Evolutionary conservation across 345 rosid genomes (phyloP).

Genomic region (Acer saccharum): DNA sequence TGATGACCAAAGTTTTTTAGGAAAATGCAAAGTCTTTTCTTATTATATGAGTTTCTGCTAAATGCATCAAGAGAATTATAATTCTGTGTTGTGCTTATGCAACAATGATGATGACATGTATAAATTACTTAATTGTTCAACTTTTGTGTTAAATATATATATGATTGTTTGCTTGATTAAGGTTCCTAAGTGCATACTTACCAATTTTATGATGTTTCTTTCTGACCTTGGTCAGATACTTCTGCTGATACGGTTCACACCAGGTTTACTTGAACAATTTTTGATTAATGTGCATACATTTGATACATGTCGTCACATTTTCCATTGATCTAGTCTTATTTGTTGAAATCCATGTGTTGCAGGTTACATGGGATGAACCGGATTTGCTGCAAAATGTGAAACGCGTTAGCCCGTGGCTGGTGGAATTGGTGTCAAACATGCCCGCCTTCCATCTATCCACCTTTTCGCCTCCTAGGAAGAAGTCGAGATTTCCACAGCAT

Average conservation of each 20-base stretch:
- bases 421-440: constrained; percentile 70
- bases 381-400: constrained; percentile 76
- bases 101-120: neutral
- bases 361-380: constrained; percentile 86
- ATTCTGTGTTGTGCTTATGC: neutral
- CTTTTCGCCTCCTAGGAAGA: constrained; percentile 69
- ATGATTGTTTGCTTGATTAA: neutral
- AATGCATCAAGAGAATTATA: neutral
- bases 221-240: constrained; percentile 12
- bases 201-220: neutral
- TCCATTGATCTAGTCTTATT: constrained; percentile 18
- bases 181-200: neutral
- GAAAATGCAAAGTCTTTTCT: neutral
- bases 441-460: constrained; percentile 65
- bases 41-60: neutral
- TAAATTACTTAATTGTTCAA: neutral
- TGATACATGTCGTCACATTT: too few relatives aligned
- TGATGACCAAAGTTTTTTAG: neutral
- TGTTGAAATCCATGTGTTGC: neutral
- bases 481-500: constrained; percentile 58
- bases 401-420: constrained; percentile 75
- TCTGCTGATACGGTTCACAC: constrained; percentile 6
- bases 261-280: neutral
- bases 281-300: too few relatives aligned
- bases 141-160: neutral